Base-by-base conservation (phyloP, 1,139 yeast genomes). In the Blastobotrys capitulatus region DNA sequence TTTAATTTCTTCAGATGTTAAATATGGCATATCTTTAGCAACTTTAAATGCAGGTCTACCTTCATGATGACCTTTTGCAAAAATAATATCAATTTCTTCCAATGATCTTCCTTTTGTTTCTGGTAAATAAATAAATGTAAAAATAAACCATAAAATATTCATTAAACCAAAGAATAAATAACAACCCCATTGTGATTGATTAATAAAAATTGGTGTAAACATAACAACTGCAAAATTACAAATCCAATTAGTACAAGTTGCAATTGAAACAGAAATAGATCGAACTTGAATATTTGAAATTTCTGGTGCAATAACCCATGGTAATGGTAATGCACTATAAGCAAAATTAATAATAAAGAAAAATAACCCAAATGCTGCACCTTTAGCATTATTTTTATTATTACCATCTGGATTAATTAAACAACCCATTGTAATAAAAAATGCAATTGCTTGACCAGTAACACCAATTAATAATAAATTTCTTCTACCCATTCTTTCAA, bases 371-470 rank as follows among this genome's bases (percentile, higher is more conserved):
- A 79, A 79, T 31, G 77, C 79, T 34, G 70, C 70, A 47, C 69
- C 71, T 45, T 64, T 63, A 20, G 71, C 61, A 10, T 47, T 52
- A 71, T 70, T 52, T 70, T 63, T 59, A 44, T 74, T 69, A 68
- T 64, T 34, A 7, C 29, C 29, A 26, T 29, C 32, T 6, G 10
- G 26, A 68, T 76, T 7, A 77, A 79, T 44, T 70, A 67, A 22
- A 75, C 74, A 43, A 73, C 86, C 76, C 58, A 90, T 82, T 50
- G 92, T 80, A 35, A 88, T 83, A 57, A 86, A 79, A 37, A 88
- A 70, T 80, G 96, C 71, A 18, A 74, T 51, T 4, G 78, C 72
- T 63, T 82, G 80, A 9, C 77, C 63, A 42, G 63, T 55, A 2
- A 71, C 71, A 50, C 69, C 67, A 45, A 69, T 57, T 60, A 80